phyloP scores from a whole-genome alignment of 2,329 filamentous ascomycete species.

The Neonectria neomacrospora region DNA sequence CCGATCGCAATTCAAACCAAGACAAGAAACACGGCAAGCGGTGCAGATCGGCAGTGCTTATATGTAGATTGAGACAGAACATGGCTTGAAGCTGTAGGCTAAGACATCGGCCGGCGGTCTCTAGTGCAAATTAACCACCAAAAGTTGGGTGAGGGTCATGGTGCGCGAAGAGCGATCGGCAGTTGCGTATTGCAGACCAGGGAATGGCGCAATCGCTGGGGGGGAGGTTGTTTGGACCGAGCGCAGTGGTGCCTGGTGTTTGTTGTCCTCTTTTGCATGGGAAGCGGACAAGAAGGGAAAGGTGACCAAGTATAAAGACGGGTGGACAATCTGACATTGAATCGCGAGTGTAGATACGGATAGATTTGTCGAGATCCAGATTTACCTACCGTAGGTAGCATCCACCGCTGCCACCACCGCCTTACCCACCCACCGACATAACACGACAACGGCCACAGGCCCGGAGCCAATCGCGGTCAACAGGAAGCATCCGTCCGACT shows the following conservation, averaged over 20 bases:
- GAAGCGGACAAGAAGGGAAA: not conserved
- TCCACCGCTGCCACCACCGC: conserved; percentile 10
- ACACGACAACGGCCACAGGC: conserved; percentile 7
- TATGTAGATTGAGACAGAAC: conserved; percentile 6
- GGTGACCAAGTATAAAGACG: not conserved
- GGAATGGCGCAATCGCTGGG: conserved; percentile 34
- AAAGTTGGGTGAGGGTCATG: conserved; percentile 16
- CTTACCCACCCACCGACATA: not conserved
- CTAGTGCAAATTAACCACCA: conserved; percentile 26
- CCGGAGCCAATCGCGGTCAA: conserved; percentile 9
- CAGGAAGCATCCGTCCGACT: not conserved
- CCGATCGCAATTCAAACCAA: no score
- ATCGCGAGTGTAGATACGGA: not conserved
- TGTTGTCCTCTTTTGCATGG: conserved; percentile 3
- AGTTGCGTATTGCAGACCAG: conserved; percentile 32
- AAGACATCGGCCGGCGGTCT: conserved; percentile 5
- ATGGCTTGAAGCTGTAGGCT: conserved; percentile 3
- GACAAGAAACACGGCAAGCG: not conserved
- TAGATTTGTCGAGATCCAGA: not conserved
- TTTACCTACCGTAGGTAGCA: not conserved
- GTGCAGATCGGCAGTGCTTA: not conserved
- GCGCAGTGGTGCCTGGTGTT: conserved; percentile 2
- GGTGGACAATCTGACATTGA: not conserved
- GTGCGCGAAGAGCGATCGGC: conserved; percentile 33
- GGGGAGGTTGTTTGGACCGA: not conserved